Evolutionary conservation across 2,329 filamentous ascomycete genomes (phyloP), one percentile per base, ranked within the genome.

Genomic region (Venturia nashicola): DNA sequence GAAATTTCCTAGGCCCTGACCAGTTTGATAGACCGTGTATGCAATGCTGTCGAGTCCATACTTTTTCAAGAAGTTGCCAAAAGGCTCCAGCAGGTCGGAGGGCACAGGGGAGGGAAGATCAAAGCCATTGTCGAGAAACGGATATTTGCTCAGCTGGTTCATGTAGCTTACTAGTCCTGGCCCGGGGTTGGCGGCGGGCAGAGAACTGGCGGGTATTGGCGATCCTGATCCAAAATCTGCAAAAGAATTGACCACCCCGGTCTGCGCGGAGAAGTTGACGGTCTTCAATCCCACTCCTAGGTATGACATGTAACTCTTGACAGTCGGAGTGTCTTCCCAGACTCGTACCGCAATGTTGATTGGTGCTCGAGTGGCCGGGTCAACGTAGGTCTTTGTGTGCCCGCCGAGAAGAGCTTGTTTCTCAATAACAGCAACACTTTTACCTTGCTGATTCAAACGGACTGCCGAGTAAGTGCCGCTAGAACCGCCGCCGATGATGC

Each of bases 321-420:
- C 43, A 7, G 14, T 18, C 14, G 43, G 43, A 18, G n/a, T 46
- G 14, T 46, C n/a, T 20, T 46, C 63, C 43, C 14, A 46, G n/a
- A 18, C 14, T 20, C 11, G 11, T 75, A 71, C 20, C 75, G 75
- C 44, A 32, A 36, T 40, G n/a, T 34, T 23, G 23, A 39, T 23
- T 14, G 62, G 42, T 27, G 23, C 18, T 5, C 16, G 18, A 5
- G 74, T 76, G 0, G 59, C 61, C 16, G 74, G 71, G 46, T 77
- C 76, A 3, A 69, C 72, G 67, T 79, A 82, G 11, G 78, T 82
- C 27, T 79, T 71, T 6, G 78, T 77, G 66, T 82, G 79, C 2
- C 81, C 80, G 20, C 81, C 81, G 66, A 81, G 67, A 9, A 59
- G 61, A 20, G 63, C 61, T 57, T 76, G 67, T 59, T 71, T 70